phyloP scores from a whole-genome alignment of 2,329 filamentous ascomycete species.

The Aspergillus brunneoviolaceus region DNA sequence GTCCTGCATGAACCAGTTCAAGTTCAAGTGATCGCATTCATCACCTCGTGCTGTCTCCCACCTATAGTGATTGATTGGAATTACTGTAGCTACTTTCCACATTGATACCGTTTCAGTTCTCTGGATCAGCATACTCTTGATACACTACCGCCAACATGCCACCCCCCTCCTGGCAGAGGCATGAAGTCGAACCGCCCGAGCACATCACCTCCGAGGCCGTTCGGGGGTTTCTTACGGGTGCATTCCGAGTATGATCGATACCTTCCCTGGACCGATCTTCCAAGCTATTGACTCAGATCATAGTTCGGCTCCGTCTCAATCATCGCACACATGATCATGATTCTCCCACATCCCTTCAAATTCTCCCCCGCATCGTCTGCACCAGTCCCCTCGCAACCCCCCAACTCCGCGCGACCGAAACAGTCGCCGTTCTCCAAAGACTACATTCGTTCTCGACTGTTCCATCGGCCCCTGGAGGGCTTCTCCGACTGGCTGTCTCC shows the following conservation, averaged over 20 bases:
- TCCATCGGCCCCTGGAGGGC: slow-evolving; percentile 46
- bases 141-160: slow-evolving; percentile 34
- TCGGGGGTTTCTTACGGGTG: slow-evolving; percentile 45
- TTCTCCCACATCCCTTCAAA: slow-evolving; percentile 43
- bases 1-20: not conserved
- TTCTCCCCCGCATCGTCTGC: slow-evolving; percentile 35
- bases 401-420: slow-evolving; percentile 14
- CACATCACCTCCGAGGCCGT: slow-evolving; percentile 43
- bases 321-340: slow-evolving; percentile 46
- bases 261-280: not conserved
- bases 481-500: slow-evolving; percentile 51
- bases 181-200: slow-evolving; percentile 42
- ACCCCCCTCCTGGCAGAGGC: slow-evolving; percentile 40
- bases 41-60: not conserved
- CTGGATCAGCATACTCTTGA: not conserved
- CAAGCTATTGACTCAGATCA: slow-evolving; percentile 1
- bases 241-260: slow-evolving; percentile 40
- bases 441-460: slow-evolving; percentile 31
- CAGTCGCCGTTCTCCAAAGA: slow-evolving; percentile 30
- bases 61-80: too few species aligned
- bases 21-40: not conserved
- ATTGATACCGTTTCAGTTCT: not conserved
- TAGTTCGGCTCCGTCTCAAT: slow-evolving; percentile 50
- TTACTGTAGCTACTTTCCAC: not conserved
- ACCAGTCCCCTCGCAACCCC: slow-evolving; percentile 23